Percentiles rank a stretch among this genome's conserved stretches.
phyloP scores from a whole-genome alignment of 306 rosid species.

The Bauhinia variegata region DNA sequence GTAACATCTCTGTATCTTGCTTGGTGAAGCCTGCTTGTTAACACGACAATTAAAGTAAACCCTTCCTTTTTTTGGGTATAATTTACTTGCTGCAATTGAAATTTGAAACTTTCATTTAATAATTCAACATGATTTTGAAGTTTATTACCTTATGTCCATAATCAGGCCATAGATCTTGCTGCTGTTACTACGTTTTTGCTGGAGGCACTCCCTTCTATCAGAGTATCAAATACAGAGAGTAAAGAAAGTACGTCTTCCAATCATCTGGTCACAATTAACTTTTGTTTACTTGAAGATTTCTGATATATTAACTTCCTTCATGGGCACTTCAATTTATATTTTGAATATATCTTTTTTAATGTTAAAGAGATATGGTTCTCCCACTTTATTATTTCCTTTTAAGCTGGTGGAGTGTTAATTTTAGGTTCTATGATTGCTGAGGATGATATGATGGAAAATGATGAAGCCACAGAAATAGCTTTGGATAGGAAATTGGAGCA shows the following conservation, averaged over 20 bases:
- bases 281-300: not conserved
- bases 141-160: slow-evolving; percentile 31
- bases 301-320: not conserved
- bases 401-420: slow-evolving; percentile 28
- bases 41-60: too few species aligned
- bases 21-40: not conserved
- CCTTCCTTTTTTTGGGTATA: too few species aligned
- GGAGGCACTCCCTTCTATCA: slow-evolving; percentile 76
- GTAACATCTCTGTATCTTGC: not conserved
- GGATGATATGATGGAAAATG: slow-evolving; percentile 65
- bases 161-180: slow-evolving; percentile 88
- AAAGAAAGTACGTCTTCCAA: slow-evolving; percentile 58
- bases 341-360: not conserved
- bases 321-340: not conserved
- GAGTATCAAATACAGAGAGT: slow-evolving; percentile 47
- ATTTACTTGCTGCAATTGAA: slow-evolving; percentile 17
- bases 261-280: slow-evolving; percentile 7
- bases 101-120: slow-evolving; percentile 1
- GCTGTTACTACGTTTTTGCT: slow-evolving; percentile 74
- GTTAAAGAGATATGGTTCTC: slow-evolving; percentile 28
- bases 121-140: slow-evolving; percentile 19
- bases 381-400: slow-evolving; percentile 27
- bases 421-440: slow-evolving; percentile 67
- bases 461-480: slow-evolving; percentile 59
- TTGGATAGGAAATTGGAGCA: slow-evolving; percentile 69